Base-by-base conservation (phyloP, 352 stramenopile genomes). In the Pythium folliculosum region DNA sequence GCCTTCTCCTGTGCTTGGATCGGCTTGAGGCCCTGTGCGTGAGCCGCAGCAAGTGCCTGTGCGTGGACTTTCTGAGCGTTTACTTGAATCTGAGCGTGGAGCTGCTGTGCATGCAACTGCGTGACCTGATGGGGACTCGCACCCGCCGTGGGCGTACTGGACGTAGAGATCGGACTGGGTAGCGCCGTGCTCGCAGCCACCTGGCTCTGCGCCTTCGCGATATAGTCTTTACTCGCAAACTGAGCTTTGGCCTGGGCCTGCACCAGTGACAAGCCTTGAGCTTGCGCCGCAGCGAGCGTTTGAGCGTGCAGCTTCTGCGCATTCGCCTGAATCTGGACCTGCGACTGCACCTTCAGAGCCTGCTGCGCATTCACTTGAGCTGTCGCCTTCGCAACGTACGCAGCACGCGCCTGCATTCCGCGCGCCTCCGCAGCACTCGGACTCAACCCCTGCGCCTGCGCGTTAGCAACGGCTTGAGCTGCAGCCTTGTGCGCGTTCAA, bases 51-150 rank as follows among this genome's bases (percentile, higher is more conserved):
- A 27, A 96, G 84, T n/a, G 89, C 87, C 64, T 96, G 88, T 0
- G 88, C 87, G 43, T 96, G 88, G 17, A 96, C 88, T 49, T 95
- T 96, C 53, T 96, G 88, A 27, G 88, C 89, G 57, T 96, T 96
- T 16, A 94, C 82, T 75, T 96, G 88, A 63, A 96, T 95, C 45
- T 96, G 87, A 9, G 88, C 88, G 60, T 95, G 86, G 30, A 96
- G 70, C 55, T 96, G 86, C 62, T 94, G 86, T 9, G 88, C 88
- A 22, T 76, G 69, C 7, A 73, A 50, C 35, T 73, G 67, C 48
- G 67, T 69, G 21, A 70, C 63, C 61, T 96, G 86, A 44, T 96
- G 88, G 64, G 91, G 85, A 9, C 82, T 85, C 23, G 88, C 79
- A 23, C 91, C 65, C 16, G 86, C 67, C 17, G 56, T 89, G 32